phyloP scores from a whole-genome alignment of 352 stramenopile genomes.

The Phytophthora multivora region DNA sequence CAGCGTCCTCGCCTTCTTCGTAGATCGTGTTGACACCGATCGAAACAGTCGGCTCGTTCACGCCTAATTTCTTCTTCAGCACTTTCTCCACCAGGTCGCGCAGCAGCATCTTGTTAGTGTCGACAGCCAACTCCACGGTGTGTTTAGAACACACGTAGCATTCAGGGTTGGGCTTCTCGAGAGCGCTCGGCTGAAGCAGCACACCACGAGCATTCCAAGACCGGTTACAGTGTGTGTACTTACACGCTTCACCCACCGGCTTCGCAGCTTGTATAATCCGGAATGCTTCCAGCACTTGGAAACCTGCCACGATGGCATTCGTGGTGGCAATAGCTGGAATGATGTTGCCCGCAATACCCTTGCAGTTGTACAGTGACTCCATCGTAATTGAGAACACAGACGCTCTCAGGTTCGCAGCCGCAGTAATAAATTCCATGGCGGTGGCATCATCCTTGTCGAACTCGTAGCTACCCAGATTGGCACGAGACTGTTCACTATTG shows the following conservation, averaged over 20 bases:
- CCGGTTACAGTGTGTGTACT: slow-evolving; percentile 95
- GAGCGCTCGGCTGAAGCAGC: slow-evolving; percentile 89
- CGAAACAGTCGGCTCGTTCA: slow-evolving; percentile 90
- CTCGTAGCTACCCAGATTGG: slow-evolving; percentile 74
- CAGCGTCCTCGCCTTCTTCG: slow-evolving; percentile 94
- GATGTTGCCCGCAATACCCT: slow-evolving; percentile 99
- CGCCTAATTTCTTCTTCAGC: slow-evolving; percentile 87
- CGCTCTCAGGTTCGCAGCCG: slow-evolving; percentile 96
- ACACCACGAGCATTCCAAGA: slow-evolving; percentile 91
- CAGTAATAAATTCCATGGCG: slow-evolving; percentile 98
- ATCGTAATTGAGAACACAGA: slow-evolving; percentile 81
- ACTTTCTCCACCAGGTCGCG: slow-evolving; percentile 81
- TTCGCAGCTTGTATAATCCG: slow-evolving; percentile 74
- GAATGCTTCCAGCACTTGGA: slow-evolving; percentile 90
- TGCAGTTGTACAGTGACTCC: slow-evolving; percentile 92
- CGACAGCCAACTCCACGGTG: slow-evolving; percentile 89
- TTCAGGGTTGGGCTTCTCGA: slow-evolving; percentile 92
- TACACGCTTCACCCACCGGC: slow-evolving; percentile 78
- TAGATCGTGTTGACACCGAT: slow-evolving; percentile 91
- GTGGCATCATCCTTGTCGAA: slow-evolving; percentile 99
- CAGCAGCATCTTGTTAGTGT: slow-evolving; percentile 88
- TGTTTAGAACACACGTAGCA: slow-evolving; percentile 97
- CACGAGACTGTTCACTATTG: slow-evolving; percentile 53
- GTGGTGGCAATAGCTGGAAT: slow-evolving; percentile 99
- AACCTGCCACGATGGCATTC: slow-evolving; percentile 99